Evolutionary conservation across 1,139 yeast species (phyloP), one percentile per base, ranked within the genome.

Genomic region (Blastobotrys malaysiensis): DNA sequence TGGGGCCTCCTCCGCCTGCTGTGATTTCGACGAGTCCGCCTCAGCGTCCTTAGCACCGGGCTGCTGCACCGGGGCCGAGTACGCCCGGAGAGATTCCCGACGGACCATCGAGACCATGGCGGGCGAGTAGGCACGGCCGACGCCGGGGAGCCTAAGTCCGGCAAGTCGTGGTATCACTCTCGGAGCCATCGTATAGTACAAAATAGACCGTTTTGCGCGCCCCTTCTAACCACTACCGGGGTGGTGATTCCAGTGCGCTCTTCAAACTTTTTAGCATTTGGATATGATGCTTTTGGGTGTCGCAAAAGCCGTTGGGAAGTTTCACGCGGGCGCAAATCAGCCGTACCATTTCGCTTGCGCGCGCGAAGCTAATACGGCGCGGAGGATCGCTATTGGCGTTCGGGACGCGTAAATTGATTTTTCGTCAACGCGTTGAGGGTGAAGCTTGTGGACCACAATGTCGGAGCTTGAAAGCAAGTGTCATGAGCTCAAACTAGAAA

Each of bases 401-500:
- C 13, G 39, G 5, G 39, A 31, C 39, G 39, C 39, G 39, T 31
- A 13, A 13, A 31, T 31, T 31, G 39, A 31, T 31, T 31, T 31
- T 31, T n/a, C n/a, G n/a, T n/a, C 39, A 31, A 31, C 39, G 39
- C 39, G 39, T 31, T 16, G 31, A 26, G n/a, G n/a, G n/a, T n/a
- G n/a, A n/a, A n/a, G n/a, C 9, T 22, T 22, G 26, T 13, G 2
- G 16, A 31, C 39, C n/a, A n/a, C 39, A 31, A 31, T 31, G 39
- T 31, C 39, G 39, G 39, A 31, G 39, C 39, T 31, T 3, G 39
- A 31, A 16, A 31, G 39, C 39, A 31, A 13, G 39, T 31, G 39
- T 16, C 39, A 45, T 7, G 46, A 45, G 47, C 61, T 65, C 9
- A 56, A 60, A 48, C 59, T 77, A 39, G 77, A 78, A 60, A 80